Evolutionary conservation across 345 rosid genomes (phyloP).

Genomic region (Brassica nigra): DNA sequence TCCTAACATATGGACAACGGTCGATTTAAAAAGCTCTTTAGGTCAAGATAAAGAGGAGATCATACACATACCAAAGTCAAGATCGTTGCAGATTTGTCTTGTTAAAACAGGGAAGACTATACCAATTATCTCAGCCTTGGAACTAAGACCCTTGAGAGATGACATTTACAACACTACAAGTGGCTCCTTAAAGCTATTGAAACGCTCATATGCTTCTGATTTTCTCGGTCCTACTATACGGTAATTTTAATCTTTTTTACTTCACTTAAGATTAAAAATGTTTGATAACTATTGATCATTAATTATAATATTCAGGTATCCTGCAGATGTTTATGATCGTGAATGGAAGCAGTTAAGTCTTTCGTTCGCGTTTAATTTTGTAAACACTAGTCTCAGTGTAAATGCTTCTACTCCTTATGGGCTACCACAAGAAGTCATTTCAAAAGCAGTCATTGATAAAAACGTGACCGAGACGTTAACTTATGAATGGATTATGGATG

Average conservation of each 20-base stretch:
- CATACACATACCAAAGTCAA: background rate
- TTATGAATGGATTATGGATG: background rate
- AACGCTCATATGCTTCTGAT: slow-evolving; percentile 18
- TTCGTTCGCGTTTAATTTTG: background rate
- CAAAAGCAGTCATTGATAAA: slow-evolving; percentile 15
- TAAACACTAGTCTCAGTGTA: slow-evolving; percentile 34
- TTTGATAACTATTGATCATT: background rate
- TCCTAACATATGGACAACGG: slow-evolving; percentile 45
- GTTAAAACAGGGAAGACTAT: slow-evolving; percentile 30
- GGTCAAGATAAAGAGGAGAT: slow-evolving; percentile 5
- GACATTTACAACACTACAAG: slow-evolving; percentile 15
- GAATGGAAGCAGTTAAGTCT: slow-evolving; percentile 35
- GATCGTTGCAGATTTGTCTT: background rate
- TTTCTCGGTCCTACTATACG: slow-evolving; percentile 11
- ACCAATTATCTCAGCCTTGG: slow-evolving; percentile 55
- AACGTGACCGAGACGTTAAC: slow-evolving; percentile 29
- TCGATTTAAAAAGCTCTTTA: slow-evolving; percentile 2
- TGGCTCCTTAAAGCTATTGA: slow-evolving; percentile 34
- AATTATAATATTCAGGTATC: slow-evolving; percentile 36
- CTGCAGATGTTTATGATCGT: slow-evolving; percentile 46
- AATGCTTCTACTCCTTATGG: slow-evolving; percentile 16
- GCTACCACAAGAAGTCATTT: slow-evolving; percentile 23
- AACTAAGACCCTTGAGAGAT: slow-evolving; percentile 44
- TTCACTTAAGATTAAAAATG: background rate
- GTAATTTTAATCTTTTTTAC: background rate